Evolutionary conservation across 805 yeast species (phyloP), one percentile per base, ranked within the genome.

Genomic region (Myxozyma nipponensis): DNA sequence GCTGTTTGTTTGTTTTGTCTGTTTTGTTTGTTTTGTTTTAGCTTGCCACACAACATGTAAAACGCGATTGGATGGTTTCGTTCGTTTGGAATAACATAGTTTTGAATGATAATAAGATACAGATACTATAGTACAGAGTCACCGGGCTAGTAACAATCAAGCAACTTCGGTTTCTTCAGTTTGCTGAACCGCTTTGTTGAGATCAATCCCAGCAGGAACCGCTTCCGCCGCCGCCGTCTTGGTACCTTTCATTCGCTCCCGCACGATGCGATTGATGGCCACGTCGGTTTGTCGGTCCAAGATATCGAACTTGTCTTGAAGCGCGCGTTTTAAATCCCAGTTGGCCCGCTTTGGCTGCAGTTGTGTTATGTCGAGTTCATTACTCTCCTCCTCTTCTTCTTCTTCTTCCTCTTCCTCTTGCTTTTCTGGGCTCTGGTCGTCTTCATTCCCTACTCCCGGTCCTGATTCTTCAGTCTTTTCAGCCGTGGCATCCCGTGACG

Each of bases 261-360:
- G 68, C 18, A 76, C 71, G 4, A 72, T 41, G 17, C 63, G 56
- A 13, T 66, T 65, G 1, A 78, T 66, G 1, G 70, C 71, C n/a
- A 62, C 63, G 39, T 77, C 72, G 0, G 83, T 79, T 42, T 68
- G 62, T 23, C 66, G 64, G 1, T 71, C 66, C n/a, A 77, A 57
- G 3, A 66, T 56, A 10, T 69, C 68, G 42, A 76, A 44, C 35
- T 71, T 69, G 0, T 66, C 68, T 30, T 67, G 62, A 6, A 79
- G 51, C 50, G 71, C 75, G 17, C 68, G 59, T 54, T 64, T 70
- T 63, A 72, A 59, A 62, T 68, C 76, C 63, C 66, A 63, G 4
- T 67, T 64, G 4, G 61, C 63, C 13, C 62, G 39, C 26, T 63
- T 60, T 4, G 68, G 66, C 39, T 62, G 64, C 21, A 63, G 41